phyloP scores from a whole-genome alignment of 2,329 filamentous ascomycete genomes.

The Alternaria gansuensis region DNA sequence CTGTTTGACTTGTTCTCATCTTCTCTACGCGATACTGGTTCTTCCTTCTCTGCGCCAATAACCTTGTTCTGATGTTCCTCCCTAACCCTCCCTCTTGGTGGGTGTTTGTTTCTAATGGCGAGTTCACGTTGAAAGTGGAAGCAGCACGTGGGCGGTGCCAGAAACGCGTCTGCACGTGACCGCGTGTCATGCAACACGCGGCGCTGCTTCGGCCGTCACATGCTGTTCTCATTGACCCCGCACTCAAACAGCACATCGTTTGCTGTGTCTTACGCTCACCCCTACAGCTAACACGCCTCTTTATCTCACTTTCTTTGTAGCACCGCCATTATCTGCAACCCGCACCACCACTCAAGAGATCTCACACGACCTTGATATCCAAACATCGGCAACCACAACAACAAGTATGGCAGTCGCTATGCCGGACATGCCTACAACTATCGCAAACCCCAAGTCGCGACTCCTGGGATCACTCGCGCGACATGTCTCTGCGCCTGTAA shows the following conservation, averaged over 20 bases:
- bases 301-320: constrained; percentile 1
- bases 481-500: constrained; percentile 20
- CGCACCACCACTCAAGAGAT: neutral
- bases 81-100: neutral
- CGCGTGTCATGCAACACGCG: constrained; percentile 1
- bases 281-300: neutral
- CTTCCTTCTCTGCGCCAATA: neutral
- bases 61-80: neutral
- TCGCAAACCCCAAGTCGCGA: constrained; percentile 7
- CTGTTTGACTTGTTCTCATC: neutral
- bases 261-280: neutral
- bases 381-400: neutral
- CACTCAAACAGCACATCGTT: constrained; percentile 1
- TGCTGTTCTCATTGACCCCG: neutral
- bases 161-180: constrained; percentile 10
- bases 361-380: neutral
- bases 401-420: neutral
- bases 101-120: neutral
- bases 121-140: neutral
- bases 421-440: neutral
- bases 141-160: neutral
- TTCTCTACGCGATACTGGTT: neutral
- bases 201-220: constrained; percentile 1
- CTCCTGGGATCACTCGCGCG: constrained; percentile 8
- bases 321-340: constrained; percentile 2